Evolutionary conservation across 2,329 filamentous ascomycete genomes (phyloP), one percentile per base, ranked within the genome.

Genomic region (Xylaria sp.): DNA sequence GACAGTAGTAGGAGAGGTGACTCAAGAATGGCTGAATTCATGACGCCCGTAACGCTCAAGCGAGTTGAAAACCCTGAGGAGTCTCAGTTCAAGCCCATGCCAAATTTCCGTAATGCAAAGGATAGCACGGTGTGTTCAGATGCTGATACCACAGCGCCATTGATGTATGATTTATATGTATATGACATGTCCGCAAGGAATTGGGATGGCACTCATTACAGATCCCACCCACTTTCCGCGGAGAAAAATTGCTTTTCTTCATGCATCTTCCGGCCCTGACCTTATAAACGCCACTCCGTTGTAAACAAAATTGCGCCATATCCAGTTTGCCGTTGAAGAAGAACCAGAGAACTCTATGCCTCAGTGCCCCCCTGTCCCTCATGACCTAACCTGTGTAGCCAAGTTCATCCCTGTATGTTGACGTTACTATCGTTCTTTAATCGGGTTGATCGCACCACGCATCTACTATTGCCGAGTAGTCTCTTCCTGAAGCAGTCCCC

Each of bases 221-320:
- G 39, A 44, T 15, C 55, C 23, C 23, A 18, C 3, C 39, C 25
- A 32, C 23, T 48, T 46, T n/a, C 18, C 28, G 23, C 28, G 50
- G 46, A 51, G 39, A 20, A 46, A 44, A 28, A 15, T 44, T 69
- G 56, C 61, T 60, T 65, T 68, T 68, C 62, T 70, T 54, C n/a
- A 65, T 60, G 64, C 54, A 68, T 34, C 32, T 48, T 50, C n/a
- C 56, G 25, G 41, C 15, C 23, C 52, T 50, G 18, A 23, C 60
- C 63, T 15, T 60, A 50, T 69, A 52, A 71, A 71, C 69, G 63
- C 69, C 69, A 39, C 39, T 52, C 51, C 34, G 28, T 48, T 48
- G 58, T 41, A 48, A 63, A 55, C 57, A 62, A 18, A 32, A 3
- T 23, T 65, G 39, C 69, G 69, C 69, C 69, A 28, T 69, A 28